Base-by-base conservation (phyloP, 2,329 filamentous ascomycete genomes). In the Sporothrix mexicana region DNA sequence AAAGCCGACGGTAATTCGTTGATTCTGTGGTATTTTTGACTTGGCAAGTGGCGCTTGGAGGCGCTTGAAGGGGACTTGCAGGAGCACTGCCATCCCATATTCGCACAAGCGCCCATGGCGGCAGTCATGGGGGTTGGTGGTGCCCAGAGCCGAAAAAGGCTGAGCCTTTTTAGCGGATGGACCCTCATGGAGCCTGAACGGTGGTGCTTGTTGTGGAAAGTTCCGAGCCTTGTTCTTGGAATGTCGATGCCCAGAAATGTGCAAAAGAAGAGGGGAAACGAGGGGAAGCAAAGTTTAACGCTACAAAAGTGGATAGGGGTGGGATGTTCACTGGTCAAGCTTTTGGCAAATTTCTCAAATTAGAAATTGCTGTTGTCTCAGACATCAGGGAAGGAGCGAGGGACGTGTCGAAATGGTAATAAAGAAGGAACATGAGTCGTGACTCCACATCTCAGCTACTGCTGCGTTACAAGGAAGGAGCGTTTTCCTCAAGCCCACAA, bases 171-270 rank as follows among this genome's bases (percentile, higher is more conserved):
- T 61, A 8, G 57, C 3, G 41, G 41, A 25, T 25, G 20, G 12
- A 30, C 8, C 20, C 5, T 12, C n/a, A 25, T 25, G 20, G 12
- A 30, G 17, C 20, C 5, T 12, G 9, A 47, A 66, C 41, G 41
- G 20, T 20, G 51, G 51, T 20, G 20, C 41, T 25, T 2, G n/a
- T n/a, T 4, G 25, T 23, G 61, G 61, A 13, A 45, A 15, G 61
- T 47, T 45, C 41, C 57, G 41, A 47, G 61, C 61, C 61, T 66
- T 43, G 41, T 66, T 20, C 41, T 3, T 9, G n/a, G 61, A 66
- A 47, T 66, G 61, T 47, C 6, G 41, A 66, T 25, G 15, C 10
- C 20, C 20, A 5, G 25, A 25, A 23, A 47, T 2, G 45, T 13
- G 41, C 30, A 36, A 64, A 47, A 9, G 36, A 20, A 64, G 45